These are phyloP conservation scores for Curvularia sp. DNA, from an alignment of 2,329 filamentous ascomycete genomes.

Conservation along the genomic window DNA sequence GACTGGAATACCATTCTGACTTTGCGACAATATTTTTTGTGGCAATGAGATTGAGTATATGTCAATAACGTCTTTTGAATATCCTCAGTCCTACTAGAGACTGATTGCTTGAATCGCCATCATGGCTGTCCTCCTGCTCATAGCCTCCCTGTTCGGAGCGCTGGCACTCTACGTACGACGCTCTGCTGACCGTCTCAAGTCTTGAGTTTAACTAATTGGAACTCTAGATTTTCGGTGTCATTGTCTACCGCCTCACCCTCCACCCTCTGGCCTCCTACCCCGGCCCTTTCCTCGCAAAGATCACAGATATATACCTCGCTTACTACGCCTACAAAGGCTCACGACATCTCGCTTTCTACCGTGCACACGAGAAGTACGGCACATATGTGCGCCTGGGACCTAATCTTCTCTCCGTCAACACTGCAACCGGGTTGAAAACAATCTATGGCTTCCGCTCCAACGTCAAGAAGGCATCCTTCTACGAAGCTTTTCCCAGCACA, in stretches of 20 bases:
- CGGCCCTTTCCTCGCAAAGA: constrained; percentile 50
- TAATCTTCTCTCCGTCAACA: constrained; percentile 80
- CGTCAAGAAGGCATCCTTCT: constrained; percentile 58
- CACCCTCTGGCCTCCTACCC: constrained; percentile 55
- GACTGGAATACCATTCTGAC: neutral
- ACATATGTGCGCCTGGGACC: constrained; percentile 77
- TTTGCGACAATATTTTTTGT: constrained; percentile 3
- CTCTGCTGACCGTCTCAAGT: neutral
- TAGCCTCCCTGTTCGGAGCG: constrained; percentile 33
- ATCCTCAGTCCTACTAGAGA: constrained; percentile 2
- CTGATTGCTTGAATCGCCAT: neutral
- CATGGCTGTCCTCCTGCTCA: constrained; percentile 23
- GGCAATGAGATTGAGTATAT: constrained; percentile 3
- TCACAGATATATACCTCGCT: constrained; percentile 49
- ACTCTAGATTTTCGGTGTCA: constrained; percentile 33
- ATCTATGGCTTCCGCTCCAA: constrained; percentile 59
- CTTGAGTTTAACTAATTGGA: constrained; percentile 14
- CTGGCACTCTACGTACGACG: constrained; percentile 37
- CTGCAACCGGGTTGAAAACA: constrained; percentile 59
- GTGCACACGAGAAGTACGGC: constrained; percentile 74
- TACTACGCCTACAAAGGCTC: constrained; percentile 79
- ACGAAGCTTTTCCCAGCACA: constrained; percentile 55
- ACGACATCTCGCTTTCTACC: constrained; percentile 75
- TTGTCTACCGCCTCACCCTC: constrained; percentile 51
- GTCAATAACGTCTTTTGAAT: constrained; percentile 1